Conservation (phyloP, 495 filamentous ascomycete genomes). For the Hamigera avellanea region DNA sequence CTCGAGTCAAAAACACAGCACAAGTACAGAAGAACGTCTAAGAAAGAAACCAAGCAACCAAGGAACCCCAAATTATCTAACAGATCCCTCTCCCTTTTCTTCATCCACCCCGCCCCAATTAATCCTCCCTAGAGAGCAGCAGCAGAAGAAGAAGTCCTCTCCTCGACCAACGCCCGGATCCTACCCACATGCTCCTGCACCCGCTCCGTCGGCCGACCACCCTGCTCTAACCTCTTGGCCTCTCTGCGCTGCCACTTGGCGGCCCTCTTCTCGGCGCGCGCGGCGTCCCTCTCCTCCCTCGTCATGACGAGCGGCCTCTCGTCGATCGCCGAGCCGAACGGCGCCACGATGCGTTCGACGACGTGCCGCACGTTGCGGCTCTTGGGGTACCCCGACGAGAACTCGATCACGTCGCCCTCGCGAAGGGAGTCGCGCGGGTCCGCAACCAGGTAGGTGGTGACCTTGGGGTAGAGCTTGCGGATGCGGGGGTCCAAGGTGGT, state of each 20-base stretch:
- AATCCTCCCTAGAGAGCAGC: too few species aligned
- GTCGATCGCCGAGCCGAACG: constrained; percentile 50
- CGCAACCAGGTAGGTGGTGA: constrained; percentile 47
- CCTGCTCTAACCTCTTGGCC: constrained; percentile 15
- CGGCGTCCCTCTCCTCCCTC: constrained; percentile 45
- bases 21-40: too few species aligned
- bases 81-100: too few species aligned
- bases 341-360: constrained; percentile 65
- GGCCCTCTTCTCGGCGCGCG: constrained; percentile 32
- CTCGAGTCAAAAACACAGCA: too few species aligned
- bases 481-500: constrained; percentile 26
- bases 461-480: constrained; percentile 30
- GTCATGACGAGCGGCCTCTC: constrained; percentile 53
- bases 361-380: constrained; percentile 62
- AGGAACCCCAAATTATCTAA: too few species aligned
- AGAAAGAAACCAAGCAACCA: too few species aligned
- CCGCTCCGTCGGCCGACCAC: constrained; percentile 2
- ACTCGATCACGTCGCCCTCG: constrained; percentile 69
- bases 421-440: constrained; percentile 66
- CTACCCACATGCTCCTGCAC: constrained; percentile 6
- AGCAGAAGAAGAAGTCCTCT: constrained; percentile 5
- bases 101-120: neutral
- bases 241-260: constrained; percentile 39
- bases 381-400: constrained; percentile 53
- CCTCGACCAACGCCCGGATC: constrained; percentile 7